Conservation (phyloP, 306 rosid species). For the Trifolium pratense region DNA sequence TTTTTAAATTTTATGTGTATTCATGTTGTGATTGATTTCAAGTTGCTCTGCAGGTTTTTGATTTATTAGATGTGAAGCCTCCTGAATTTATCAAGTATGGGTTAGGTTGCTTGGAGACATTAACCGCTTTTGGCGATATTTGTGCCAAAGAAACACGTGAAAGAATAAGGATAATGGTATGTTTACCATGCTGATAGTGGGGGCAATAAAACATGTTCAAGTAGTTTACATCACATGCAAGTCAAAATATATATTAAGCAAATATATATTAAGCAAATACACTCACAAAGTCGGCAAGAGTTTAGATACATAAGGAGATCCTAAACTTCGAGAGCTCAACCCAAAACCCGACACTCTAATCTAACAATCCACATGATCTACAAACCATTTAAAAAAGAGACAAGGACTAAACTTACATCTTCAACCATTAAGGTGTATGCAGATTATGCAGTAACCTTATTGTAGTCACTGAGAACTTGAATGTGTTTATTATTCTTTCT, state of each 20-base stretch:
- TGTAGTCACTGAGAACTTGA: background rate
- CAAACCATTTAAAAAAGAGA: background rate
- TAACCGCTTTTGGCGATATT: constrained; percentile 70
- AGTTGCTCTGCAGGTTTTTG: constrained; percentile 72
- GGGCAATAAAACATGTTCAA: background rate
- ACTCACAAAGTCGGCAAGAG: background rate
- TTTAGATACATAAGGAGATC: background rate
- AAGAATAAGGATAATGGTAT: constrained; percentile 81
- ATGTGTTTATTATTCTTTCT: background rate
- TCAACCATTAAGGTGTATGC: background rate
- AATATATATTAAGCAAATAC: background rate
- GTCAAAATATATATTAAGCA: background rate
- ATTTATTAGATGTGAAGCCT: constrained; percentile 83
- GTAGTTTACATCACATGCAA: constrained; percentile 24
- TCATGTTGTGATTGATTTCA: constrained; percentile 30
- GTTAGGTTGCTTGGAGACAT: constrained; percentile 74
- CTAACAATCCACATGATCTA: background rate
- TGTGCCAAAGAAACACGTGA: constrained; percentile 86
- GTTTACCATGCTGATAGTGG: constrained; percentile 33
- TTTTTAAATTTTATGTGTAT: background rate
- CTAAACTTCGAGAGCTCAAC: background rate
- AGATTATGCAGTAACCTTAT: background rate
- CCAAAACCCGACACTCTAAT: background rate
- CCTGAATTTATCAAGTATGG: constrained; percentile 80
- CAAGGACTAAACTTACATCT: background rate